A percentile compares a stretch with the other conserved stretches of the same genome.
Conservation (phyloP, 306 rosid genomes). For the Cucurbita pepo region DNA sequence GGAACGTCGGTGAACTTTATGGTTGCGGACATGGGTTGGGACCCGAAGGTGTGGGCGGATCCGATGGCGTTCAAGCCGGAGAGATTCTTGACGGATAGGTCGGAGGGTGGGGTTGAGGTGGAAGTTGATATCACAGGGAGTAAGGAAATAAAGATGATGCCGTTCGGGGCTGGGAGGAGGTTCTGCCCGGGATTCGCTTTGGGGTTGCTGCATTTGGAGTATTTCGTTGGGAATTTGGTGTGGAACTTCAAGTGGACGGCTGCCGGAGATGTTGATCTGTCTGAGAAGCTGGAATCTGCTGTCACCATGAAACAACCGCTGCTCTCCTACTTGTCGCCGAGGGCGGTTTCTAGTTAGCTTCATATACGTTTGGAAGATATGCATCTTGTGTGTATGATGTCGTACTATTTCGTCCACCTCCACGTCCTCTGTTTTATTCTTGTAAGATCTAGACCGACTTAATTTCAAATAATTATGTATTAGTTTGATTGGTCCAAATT, state of each 20-base stretch:
- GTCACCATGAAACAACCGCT: not conserved
- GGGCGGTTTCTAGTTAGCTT: not conserved
- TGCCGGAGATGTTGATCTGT: not conserved
- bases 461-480: no score
- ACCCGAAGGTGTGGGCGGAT: not conserved
- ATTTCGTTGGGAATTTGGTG: not conserved
- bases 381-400: no score
- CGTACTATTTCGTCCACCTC: no score
- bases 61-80: constrained; percentile 3
- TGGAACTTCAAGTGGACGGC: constrained; percentile 4
- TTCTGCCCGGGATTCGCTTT: not conserved
- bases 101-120: not conserved
- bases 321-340: not conserved
- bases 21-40: constrained; percentile 9
- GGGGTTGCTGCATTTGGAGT: constrained; percentile 6
- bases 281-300: not conserved
- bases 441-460: no score
- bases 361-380: no score
- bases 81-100: not conserved
- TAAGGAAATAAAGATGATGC: constrained; percentile 9
- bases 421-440: no score
- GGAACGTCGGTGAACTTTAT: constrained; percentile 1
- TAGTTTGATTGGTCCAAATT: no score
- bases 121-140: constrained; percentile 6
- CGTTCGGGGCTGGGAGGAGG: constrained; percentile 7